Conservation (phyloP, 257 asterid species). For the Solanum appendiculatum region DNA sequence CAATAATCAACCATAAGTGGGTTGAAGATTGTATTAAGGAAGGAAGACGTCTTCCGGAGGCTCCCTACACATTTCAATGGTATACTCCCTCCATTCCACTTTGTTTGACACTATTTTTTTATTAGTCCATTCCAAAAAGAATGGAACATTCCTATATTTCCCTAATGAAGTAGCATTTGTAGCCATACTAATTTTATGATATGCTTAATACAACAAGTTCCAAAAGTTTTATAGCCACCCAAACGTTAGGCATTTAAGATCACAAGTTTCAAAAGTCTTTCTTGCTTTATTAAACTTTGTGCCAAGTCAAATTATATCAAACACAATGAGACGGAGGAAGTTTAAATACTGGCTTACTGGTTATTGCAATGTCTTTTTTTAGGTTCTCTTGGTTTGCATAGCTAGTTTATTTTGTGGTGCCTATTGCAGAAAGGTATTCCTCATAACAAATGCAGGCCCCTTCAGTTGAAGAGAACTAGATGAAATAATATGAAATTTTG, state of each 20-base stretch:
- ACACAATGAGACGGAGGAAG: neutral
- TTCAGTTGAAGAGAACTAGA: neutral
- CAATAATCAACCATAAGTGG: constrained; percentile 77
- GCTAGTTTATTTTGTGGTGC: neutral
- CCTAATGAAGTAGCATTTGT: neutral
- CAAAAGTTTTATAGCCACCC: neutral
- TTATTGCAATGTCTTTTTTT: neutral
- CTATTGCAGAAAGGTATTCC: neutral
- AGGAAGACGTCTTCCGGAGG: constrained; percentile 54
- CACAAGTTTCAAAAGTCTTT: neutral
- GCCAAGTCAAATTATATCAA: neutral
- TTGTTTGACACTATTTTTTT: neutral
- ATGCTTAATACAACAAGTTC: neutral
- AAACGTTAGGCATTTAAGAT: neutral
- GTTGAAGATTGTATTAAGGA: constrained; percentile 67
- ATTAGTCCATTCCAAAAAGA: neutral
- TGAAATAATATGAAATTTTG: neutral
- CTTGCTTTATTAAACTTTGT: neutral
- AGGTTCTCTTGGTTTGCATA: neutral
- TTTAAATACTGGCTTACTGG: neutral
- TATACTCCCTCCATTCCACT: constrained; percentile 9
- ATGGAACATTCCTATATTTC: neutral
- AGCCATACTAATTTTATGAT: neutral
- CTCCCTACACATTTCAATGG: constrained; percentile 50
- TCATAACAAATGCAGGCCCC: neutral